Evolutionary conservation across 164 flowering plant species (phyloP).

Genomic region (Chimonanthus salicifolius): DNA sequence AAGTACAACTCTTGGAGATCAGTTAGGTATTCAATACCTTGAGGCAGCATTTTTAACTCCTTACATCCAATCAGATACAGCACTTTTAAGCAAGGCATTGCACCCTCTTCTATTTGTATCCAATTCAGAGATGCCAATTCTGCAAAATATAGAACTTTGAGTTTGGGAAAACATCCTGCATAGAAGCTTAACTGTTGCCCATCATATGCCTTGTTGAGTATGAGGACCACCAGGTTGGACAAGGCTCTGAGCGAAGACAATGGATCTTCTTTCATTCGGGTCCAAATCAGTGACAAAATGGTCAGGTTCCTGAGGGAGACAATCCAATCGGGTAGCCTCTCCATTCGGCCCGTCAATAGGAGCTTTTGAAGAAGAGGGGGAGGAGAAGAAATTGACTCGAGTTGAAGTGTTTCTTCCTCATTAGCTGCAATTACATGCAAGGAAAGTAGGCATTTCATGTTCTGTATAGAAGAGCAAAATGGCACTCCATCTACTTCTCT

Average conservation of each 20-base stretch:
- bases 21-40: slow-evolving; percentile 30
- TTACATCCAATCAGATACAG: slow-evolving; percentile 19
- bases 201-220: slow-evolving; percentile 22
- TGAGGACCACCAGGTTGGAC: slow-evolving; percentile 22
- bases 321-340: slow-evolving; percentile 27
- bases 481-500: neutral
- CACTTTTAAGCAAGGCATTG: slow-evolving; percentile 24
- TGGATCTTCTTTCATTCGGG: slow-evolving; percentile 14
- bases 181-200: slow-evolving; percentile 22
- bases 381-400: neutral
- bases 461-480: neutral
- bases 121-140: slow-evolving; percentile 15
- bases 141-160: slow-evolving; percentile 21
- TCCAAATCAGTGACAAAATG: slow-evolving; percentile 17
- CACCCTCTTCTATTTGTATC: slow-evolving; percentile 24
- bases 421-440: neutral
- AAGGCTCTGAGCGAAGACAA: slow-evolving; percentile 20
- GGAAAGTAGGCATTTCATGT: neutral
- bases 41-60: slow-evolving; percentile 24
- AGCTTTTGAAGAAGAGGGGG: slow-evolving; percentile 26
- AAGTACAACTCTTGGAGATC: slow-evolving; percentile 26
- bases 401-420: neutral
- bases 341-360: slow-evolving; percentile 19
- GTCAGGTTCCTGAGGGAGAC: slow-evolving; percentile 19
- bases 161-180: slow-evolving; percentile 26